Evolutionary conservation across 805 yeast genomes (phyloP), one percentile per base, ranked within the genome.

Genomic region (Spathaspora passalidarum): DNA sequence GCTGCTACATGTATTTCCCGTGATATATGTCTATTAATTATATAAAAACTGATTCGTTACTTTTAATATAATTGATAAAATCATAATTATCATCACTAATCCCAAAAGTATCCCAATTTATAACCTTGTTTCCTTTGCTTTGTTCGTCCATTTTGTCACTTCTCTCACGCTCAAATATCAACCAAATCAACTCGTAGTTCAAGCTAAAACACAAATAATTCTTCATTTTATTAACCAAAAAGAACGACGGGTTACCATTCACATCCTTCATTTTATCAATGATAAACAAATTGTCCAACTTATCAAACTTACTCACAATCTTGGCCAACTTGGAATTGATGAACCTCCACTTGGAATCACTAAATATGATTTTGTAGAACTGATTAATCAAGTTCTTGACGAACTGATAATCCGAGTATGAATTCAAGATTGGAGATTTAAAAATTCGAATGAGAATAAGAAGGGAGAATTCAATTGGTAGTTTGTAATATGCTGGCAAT

Each of bases 401-500:
- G 5, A 49, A 40, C 40, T 55, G 47, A 47, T 66, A 66, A 34
- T 66, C 65, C 17, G 52, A 47, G 2, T 56, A 49, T 0, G 55
- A 43, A 40, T 54, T 56, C 36, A 68, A 54, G 4, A 66, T 51
- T 16, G 71, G 69, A 10, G 68, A 61, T 48, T 62, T 60, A 51
- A 48, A 63, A 10, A 68, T 55, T 42, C 68, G 59, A 42, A 68
- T 46, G 55, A 70, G 49, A 4, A 65, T 48, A 38, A 68, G 57
- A 1, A 62, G 46, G 4, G 61, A 60, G 47, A 67, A 59, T 41
- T 69, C 73, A 19, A 71, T 50, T 14, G 70, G 63, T 47, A 69
- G 70, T 40, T 64, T 67, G 49, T 61, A 68, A 54, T 72, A 73
- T 32, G 72, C 59, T 2, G 77, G 76, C n/a, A 69, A 50, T 41